Evolutionary conservation across 2,329 filamentous ascomycete species (phyloP), one percentile per base, ranked within the genome.

Genomic region (Fusarium pilosicola): DNA sequence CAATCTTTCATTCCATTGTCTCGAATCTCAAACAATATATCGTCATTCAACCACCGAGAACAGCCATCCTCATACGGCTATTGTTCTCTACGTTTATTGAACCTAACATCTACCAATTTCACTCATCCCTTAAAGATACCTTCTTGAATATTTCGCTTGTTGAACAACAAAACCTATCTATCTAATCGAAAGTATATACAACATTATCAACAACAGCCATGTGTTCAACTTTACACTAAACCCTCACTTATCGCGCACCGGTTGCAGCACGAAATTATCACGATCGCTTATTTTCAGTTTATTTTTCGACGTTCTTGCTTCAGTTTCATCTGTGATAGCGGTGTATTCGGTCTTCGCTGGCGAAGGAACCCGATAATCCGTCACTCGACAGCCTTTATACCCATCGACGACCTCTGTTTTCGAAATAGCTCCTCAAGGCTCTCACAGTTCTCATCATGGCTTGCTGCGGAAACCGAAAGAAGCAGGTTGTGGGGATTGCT

Each of bases 401-500:
- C 62, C 62, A 54, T 38, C 60, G 28, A 65, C 61, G 70, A 65
- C 54, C 62, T 70, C 62, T 56, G 57, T 58, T 64, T 51, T 74
- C 49, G 28, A 65, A 57, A 67, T 49, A 62, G 58, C 52, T 38
- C 65, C 70, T 18, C n/a, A 65, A 69, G 56, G 56, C 48, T 64
- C 45, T 44, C 49, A 34, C 28, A 65, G 42, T 36, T 52, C 44
- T 55, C 72, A 75, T 13, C 55, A 94, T 95, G 93, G 87, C 88
- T 76, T 93, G 91, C 76, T 93, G 91, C 80, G 88, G 89, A 73
- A 88, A 90, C 75, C 84, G 88, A 58, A 86, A 86, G 65, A 92
- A 93, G 80, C 81, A 86, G 80, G 88, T 86, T 74, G 87, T 92
- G 72, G 88, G 96, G 71, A 88, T 89, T 72, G 91, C 93, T 68